Conservation (phyloP, 805 yeast genomes). For the Candida stauntonica region DNA sequence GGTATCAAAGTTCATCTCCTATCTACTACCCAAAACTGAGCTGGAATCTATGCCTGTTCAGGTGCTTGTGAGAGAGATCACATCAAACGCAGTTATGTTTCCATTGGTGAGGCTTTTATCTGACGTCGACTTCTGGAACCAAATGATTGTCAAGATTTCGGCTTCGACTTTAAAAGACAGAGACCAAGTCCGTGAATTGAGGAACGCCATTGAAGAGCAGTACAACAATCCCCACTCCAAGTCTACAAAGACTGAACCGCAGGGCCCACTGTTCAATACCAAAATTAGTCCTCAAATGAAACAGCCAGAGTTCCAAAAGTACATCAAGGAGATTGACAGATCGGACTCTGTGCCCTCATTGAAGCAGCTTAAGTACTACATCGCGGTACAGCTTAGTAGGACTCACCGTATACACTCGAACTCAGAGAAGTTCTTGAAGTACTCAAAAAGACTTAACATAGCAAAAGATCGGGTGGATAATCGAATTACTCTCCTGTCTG, state of each 20-base stretch:
- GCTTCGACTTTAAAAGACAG: constrained; percentile 68
- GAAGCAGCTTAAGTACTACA: constrained; percentile 43
- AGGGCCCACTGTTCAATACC: constrained; percentile 27
- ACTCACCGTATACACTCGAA: constrained; percentile 30
- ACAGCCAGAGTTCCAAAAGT: constrained; percentile 36
- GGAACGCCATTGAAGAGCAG: constrained; percentile 68
- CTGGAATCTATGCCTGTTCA: constrained; percentile 42
- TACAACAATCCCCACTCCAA: constrained; percentile 28
- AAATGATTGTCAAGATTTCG: constrained; percentile 51
- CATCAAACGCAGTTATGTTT: constrained; percentile 51
- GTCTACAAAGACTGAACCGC: constrained; percentile 5
- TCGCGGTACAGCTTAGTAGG: constrained; percentile 44
- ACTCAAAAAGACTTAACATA: constrained; percentile 29
- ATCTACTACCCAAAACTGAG: constrained; percentile 42
- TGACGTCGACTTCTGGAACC: constrained; percentile 78
- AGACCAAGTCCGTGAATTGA: constrained; percentile 64
- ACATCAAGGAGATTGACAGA: constrained; percentile 32
- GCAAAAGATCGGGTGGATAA: constrained; percentile 30
- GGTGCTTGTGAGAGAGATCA: constrained; percentile 56
- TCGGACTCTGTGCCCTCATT: constrained; percentile 39
- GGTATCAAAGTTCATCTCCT: constrained; percentile 42
- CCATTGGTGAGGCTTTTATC: constrained; percentile 50
- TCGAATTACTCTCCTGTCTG: constrained; percentile 26
- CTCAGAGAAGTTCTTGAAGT: constrained; percentile 25
- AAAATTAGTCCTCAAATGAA: constrained; percentile 38